These are phyloP conservation scores for Ceratocystiopsis sp. DNA, from an alignment of 2,329 filamentous ascomycete genomes.

Conservation along the genomic window DNA sequence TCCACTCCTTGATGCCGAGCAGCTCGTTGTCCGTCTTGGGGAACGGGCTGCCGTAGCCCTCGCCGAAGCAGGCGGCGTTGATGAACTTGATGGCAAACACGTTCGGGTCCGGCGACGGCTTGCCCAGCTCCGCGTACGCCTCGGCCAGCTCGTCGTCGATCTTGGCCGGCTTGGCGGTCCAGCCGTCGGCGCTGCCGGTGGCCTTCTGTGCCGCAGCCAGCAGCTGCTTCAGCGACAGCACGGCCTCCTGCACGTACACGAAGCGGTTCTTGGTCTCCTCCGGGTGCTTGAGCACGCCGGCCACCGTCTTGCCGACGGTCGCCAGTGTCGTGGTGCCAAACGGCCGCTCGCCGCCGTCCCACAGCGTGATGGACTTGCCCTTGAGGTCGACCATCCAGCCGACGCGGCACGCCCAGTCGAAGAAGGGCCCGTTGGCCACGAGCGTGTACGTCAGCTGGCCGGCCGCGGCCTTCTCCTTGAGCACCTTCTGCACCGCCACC, in stretches of 20 bases:
- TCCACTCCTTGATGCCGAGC: slow-evolving; percentile 25
- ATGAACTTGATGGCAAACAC: slow-evolving; percentile 2
- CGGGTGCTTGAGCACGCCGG: slow-evolving; percentile 13
- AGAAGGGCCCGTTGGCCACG: slow-evolving; percentile 1
- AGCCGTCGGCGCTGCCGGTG: not conserved
- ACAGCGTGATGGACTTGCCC: slow-evolving; percentile 13
- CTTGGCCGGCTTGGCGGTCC: not conserved
- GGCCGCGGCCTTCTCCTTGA: slow-evolving; percentile 11
- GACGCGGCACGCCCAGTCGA: slow-evolving; percentile 2
- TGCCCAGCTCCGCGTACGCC: not conserved
- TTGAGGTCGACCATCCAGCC: slow-evolving; percentile 3
- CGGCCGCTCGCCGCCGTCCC: slow-evolving; percentile 18
- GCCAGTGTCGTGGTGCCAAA: slow-evolving; percentile 19
- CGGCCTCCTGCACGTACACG: slow-evolving; percentile 13
- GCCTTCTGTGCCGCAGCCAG: slow-evolving; percentile 16
- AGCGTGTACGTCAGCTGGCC: slow-evolving; percentile 5
- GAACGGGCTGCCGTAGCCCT: slow-evolving; percentile 17
- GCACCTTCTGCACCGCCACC: slow-evolving; percentile 14
- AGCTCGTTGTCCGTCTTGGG: slow-evolving; percentile 25
- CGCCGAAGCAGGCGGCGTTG: not conserved
- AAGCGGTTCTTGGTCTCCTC: slow-evolving; percentile 18
- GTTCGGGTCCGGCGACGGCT: not conserved
- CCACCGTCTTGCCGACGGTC: slow-evolving; percentile 16
- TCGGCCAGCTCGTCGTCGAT: not conserved
- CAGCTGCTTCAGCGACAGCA: slow-evolving; percentile 15